These are phyloP conservation scores for Aspergillus tanneri DNA, from an alignment of 2,329 filamentous ascomycete species.

Conservation along the genomic window DNA sequence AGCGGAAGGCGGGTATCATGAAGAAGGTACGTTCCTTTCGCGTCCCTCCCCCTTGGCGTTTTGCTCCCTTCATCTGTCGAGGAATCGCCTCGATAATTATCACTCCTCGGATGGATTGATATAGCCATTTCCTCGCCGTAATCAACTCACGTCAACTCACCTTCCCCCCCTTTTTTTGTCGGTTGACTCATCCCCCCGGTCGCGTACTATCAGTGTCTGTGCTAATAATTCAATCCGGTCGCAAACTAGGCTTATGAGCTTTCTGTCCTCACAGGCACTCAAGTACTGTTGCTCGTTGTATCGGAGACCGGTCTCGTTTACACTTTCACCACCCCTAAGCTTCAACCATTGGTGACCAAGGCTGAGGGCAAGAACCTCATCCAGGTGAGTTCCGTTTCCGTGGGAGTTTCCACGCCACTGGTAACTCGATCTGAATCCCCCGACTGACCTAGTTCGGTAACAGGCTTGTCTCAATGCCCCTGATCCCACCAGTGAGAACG, in stretches of 20 bases:
- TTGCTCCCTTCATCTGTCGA: constrained; percentile 10
- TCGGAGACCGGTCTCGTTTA: constrained; percentile 97
- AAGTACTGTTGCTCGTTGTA: constrained; percentile 93
- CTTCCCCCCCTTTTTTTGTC: too few species aligned
- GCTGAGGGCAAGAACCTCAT: constrained; percentile 99
- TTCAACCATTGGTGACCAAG: constrained; percentile 96
- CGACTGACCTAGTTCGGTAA: constrained; percentile 20
- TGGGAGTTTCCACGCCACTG: neutral
- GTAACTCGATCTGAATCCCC: too few species aligned
- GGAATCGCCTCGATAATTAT: neutral
- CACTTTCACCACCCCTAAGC: constrained; percentile 96
- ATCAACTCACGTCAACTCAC: too few species aligned
- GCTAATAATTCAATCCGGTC: constrained; percentile 20
- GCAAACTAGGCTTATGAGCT: constrained; percentile 81
- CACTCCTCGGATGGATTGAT: too few species aligned
- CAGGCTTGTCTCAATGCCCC: constrained; percentile 96
- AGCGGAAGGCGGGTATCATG: constrained; percentile 99
- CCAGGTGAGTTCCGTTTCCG: constrained; percentile 65
- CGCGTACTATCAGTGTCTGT: constrained; percentile 1
- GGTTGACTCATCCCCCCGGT: too few species aligned
- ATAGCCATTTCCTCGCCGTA: too few species aligned
- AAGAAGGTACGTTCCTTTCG: constrained; percentile 75
- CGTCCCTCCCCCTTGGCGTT: constrained; percentile 13
- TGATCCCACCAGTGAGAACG: constrained; percentile 83
- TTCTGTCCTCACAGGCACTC: constrained; percentile 94